Base-by-base conservation (phyloP, 2,329 filamentous ascomycete species). In the Geosmithia putterillii region DNA sequence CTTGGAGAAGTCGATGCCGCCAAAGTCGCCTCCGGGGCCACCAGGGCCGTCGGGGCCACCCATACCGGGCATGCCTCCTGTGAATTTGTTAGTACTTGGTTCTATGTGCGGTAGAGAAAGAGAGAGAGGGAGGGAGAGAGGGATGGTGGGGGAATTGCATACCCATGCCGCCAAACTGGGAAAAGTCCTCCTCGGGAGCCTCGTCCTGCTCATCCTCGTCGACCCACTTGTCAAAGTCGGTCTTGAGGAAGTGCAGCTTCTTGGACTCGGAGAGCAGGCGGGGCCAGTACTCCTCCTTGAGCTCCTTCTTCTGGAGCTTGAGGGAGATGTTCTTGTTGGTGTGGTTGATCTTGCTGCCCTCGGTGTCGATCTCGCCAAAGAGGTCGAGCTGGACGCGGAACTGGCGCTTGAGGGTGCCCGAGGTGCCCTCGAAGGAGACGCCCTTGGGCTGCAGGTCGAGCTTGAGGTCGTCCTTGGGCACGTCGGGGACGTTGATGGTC, bases 161-260 rank as follows among this genome's bases (percentile, higher is more conserved):
- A 71, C 74, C 74, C 76, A 79, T 84, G 50, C 77, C 77, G 46
- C 73, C 77, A 53, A 77, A 80, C 60, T 79, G 72, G 51, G 74
- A 76, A 54, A 81, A 67, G 64, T 95, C 89, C 45, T 94, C 88
- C 51, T 94, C 87, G 41, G 78, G 71, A 47, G 77, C 82, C 66
- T 87, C 88, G 59, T 96, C 84, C 72, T 98, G 92, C 77, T 98
- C 92, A 61, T 98, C 89, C 78, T 95, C 87, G 54, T 95, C 89
- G 57, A 95, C 86, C 89, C 89, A 95, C 83, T 95, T 95, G 73
- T 95, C 89, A 57, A 98, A 98, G 70, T 98, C 84, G 51, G 92
- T 96, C 82, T 95, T 95, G 58, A 98, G 69, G 78, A 88, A 98
- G 70, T 96, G 92, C 44, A 86, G 70, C 73, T 87, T 95, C 75